Evolutionary conservation across 1,139 yeast species (phyloP), one percentile per base, ranked within the genome.

Genomic region (Tardiomyces blankii): DNA sequence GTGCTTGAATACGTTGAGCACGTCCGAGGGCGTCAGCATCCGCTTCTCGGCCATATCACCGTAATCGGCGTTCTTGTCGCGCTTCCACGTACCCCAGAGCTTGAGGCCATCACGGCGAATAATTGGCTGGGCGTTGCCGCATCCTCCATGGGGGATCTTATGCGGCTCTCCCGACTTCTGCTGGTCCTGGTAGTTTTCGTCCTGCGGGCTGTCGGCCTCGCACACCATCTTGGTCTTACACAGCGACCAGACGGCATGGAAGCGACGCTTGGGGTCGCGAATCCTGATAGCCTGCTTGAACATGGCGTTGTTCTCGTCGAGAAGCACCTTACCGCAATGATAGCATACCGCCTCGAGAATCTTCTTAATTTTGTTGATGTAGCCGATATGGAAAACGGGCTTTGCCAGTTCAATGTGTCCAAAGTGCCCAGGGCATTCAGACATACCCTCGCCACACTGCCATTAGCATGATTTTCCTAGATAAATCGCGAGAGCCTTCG

Each of bases 401-500:
- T 89, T 91, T 35, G 98, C 97, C 54, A 93, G 75, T 64, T 93
- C 98, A 51, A 93, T 93, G 63, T 93, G 98, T 55, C 99, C 99
- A 68, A 93, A 93, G 70, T 93, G 99, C 49, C 99, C 99, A 1
- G 97, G 97, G 68, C 99, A 93, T 64, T 91, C 98, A 49, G 93
- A 87, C 96, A 91, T 91, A 60, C 93, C 96, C 67, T 91, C 98
- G 60, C 96, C 95, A 74, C 99, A 91, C 25, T 21, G 7, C 7
- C 7, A 7, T 21, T 21, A 21, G 25, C 66, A 64, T 48, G 16
- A 28, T 40, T 19, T 33, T 38, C 43, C 45, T 18, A 39, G 27
- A 41, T 35, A 30, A 27, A 12, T n/a, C n/a, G n/a, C n/a, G n/a
- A n/a, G n/a, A n/a, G n/a, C n/a, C n/a, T n/a, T n/a, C n/a, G n/a